Base-by-base conservation (phyloP, 2,329 filamentous ascomycete species). In the Colletotrichum shisoi region DNA sequence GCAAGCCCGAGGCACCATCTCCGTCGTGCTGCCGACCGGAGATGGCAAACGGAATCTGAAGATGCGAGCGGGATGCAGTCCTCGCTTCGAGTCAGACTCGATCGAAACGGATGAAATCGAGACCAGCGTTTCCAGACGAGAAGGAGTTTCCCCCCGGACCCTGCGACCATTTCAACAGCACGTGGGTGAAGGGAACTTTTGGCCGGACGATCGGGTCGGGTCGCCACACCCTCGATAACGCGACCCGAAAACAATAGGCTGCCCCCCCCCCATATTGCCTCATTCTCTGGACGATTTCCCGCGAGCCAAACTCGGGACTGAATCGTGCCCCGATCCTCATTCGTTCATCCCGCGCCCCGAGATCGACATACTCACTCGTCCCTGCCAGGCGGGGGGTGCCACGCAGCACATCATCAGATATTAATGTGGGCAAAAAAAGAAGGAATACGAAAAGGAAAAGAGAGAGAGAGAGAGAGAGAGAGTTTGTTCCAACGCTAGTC, bases 271-370 rank as follows among this genome's bases (percentile, higher is more conserved):
- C 19, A 19, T 27, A 7, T 24, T 57, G 42, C 13, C n/a, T 12
- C 24, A 46, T 21, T 13, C 42, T 17, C n/a, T 24, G 19, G 27
- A 37, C 12, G 40, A 46, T 21, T 31, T 52, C 17, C 31, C 12
- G 56, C 8, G 56, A 57, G 56, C 12, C 19, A 42, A 31, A 9
- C 42, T 37, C n/a, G 8, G 7, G 31, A 8, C n/a, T 34, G 31
- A 57, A n/a, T 48, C 27, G 15, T 21, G 13, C 31, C n/a, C 8
- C 7, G 4, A 3, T n/a, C 9, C 7, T 21, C 15, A 31, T 39
- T 42, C 31, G 42, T 57, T 57, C 42, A 19, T 46, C 42, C 42
- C 56, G 40, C 39, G 46, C 11, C 27, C 13, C 9, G 13, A 57
- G 8, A 52, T 17, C n/a, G 54, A 37, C 19, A 13, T 39, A 13